Evolutionary conservation across 257 asterid species (phyloP).

Genomic region (Nyctanthes arbortristis): DNA sequence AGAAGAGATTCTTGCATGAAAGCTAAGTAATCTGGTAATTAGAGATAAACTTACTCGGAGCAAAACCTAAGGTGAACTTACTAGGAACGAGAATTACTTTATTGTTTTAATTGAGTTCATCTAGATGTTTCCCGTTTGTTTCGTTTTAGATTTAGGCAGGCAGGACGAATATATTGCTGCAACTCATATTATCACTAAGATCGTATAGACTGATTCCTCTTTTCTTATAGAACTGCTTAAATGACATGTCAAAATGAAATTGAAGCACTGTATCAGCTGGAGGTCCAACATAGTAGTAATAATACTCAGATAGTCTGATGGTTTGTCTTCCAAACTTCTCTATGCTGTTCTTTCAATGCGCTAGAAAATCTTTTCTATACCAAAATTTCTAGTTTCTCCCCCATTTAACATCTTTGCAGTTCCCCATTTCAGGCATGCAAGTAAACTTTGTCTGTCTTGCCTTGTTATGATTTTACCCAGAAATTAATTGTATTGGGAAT

Average conservation of each 20-base stretch:
- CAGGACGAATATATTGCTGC: not conserved
- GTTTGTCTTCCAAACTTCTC: not conserved
- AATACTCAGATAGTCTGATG: too few relatives aligned
- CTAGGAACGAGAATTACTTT: too few relatives aligned
- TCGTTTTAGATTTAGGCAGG: not conserved
- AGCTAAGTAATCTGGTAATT: not conserved
- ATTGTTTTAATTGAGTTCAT: slow-evolving; percentile 22
- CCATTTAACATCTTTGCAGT: not conserved
- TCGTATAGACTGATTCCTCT: slow-evolving; percentile 8
- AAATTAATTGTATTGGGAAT: slow-evolving; percentile 35
- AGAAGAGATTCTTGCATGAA: slow-evolving; percentile 4
- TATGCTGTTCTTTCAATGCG: slow-evolving; percentile 10
- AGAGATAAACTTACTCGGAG: not conserved
- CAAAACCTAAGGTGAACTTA: too few relatives aligned
- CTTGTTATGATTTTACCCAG: slow-evolving; percentile 10
- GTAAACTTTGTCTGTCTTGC: slow-evolving; percentile 4
- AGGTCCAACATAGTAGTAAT: slow-evolving; percentile 1
- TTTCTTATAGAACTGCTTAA: slow-evolving; percentile 1
- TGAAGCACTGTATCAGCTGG: not conserved
- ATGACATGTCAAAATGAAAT: not conserved
- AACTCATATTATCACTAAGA: not conserved
- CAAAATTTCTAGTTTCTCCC: slow-evolving; percentile 14
- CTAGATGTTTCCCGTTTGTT: slow-evolving; percentile 14
- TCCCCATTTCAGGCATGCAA: slow-evolving; percentile 11
- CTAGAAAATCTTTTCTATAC: slow-evolving; percentile 7